Evolutionary conservation across 768 basidiomycete genomes (phyloP).

Genomic region (Tubosaeta sp.): DNA sequence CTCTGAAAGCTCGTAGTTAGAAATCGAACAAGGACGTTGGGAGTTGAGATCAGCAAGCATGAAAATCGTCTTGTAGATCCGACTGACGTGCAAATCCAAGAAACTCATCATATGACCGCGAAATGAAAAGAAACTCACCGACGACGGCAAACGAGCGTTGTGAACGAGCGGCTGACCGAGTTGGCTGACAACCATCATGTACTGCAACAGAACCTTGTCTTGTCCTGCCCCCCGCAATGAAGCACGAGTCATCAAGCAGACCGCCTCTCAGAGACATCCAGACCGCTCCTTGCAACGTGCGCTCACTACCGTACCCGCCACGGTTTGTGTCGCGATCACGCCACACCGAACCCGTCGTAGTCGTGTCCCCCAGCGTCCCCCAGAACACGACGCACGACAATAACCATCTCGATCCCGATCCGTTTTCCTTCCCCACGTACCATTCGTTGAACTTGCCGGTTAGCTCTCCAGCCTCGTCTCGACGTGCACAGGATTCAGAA

Average conservation of each 20-base stretch:
- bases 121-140: constrained; percentile 16
- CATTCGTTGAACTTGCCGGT: constrained; percentile 16
- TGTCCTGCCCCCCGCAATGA: constrained; percentile 2
- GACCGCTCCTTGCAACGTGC: constrained; percentile 9
- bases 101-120: constrained; percentile 38
- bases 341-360: background rate
- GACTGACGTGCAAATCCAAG: constrained; percentile 65
- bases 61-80: constrained; percentile 39
- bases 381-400: background rate
- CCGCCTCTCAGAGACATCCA: constrained; percentile 16
- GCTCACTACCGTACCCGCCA: too few species aligned
- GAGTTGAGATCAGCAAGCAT: constrained; percentile 39
- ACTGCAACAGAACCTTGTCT: background rate
- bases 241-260: background rate
- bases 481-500: background rate
- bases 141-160: constrained; percentile 4
- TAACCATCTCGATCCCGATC: background rate
- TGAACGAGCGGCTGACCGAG: background rate
- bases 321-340: constrained; percentile 5
- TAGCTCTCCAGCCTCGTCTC: constrained; percentile 10
- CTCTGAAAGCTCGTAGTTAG: constrained; percentile 11
- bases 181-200: background rate
- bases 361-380: background rate
- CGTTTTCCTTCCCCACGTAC: background rate
- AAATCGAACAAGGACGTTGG: background rate